Evolutionary conservation across 2,329 filamentous ascomycete genomes (phyloP), one percentile per base, ranked within the genome.

Genomic region (Cladosporium oxysporum): DNA sequence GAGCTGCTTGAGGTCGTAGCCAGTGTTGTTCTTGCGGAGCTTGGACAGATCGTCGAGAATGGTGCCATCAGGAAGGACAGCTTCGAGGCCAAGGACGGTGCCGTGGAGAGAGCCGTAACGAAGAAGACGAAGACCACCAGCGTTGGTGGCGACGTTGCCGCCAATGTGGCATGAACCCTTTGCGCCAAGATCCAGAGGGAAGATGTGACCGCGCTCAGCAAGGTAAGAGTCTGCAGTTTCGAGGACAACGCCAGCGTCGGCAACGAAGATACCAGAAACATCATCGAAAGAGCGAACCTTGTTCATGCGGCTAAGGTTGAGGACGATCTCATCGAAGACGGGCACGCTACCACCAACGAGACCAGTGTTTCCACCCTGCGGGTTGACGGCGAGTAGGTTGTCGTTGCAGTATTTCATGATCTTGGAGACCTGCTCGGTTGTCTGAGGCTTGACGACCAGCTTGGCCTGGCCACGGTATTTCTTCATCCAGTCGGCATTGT

Each of bases 401-500:
- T 96, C 89, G 79, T 98, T 98, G 85, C 95, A 99, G 84, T 98
- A 97, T 78, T 90, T 90, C 72, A 99, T 80, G 67, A 98, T 89
- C 80, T 90, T 86, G 86, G 92, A 96, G 73, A 98, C 91, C 79
- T 99, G 90, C 73, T 94, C 89, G 0, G 92, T 94, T 18, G 87
- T 90, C 61, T 85, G 87, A 12, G 95, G 95, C 80, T 93, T 96
- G 69, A 99, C 82, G 5, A 98, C 93, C 29, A 99, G 83, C 75
- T 89, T 88, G 68, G 91, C 88, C 79, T 97, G 93, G 33, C 95
- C 96, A 68, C 91, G 89, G 82, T 97, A 99, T 81, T 99, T 99
- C 79, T 91, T 90, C 93, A 99, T 97, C 95, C 96, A 99, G 81
- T 99, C 95, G 76, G 89, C 88, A 80, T 99, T 99, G 85, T 93